phyloP scores from a whole-genome alignment of 257 asterid genomes.

The Jacaranda copaia region DNA sequence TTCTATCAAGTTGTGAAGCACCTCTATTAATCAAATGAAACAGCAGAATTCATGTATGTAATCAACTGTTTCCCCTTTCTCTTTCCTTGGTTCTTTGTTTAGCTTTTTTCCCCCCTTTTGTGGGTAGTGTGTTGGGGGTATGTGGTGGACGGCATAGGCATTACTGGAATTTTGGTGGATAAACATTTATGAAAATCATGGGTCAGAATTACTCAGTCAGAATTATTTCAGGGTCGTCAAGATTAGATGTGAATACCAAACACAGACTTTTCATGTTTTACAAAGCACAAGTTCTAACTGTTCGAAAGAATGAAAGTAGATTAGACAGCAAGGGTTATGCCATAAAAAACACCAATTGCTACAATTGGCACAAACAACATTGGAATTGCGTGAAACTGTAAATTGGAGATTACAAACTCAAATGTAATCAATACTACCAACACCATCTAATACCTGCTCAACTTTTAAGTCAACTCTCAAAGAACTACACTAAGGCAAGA shows the following conservation, averaged over 20 bases:
- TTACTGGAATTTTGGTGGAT: background rate
- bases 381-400: background rate
- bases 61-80: background rate
- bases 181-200: too few species aligned
- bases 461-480: background rate
- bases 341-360: background rate
- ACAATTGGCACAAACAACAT: background rate
- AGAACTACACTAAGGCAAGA: background rate
- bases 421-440: background rate
- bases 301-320: background rate
- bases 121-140: too few species aligned
- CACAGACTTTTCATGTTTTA: background rate
- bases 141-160: too few species aligned
- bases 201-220: too few species aligned
- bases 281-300: background rate
- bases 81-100: background rate
- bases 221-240: too few species aligned
- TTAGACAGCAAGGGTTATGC: background rate
- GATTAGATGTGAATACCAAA: conserved; percentile 10
- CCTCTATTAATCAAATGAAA: background rate
- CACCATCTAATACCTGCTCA: background rate
- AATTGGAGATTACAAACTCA: background rate
- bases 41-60: background rate
- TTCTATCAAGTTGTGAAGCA: background rate
- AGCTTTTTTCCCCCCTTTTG: background rate